These are phyloP conservation scores for Cadophora luteo-olivacea DNA, from an alignment of 2,329 filamentous ascomycete species.

Conservation along the genomic window DNA sequence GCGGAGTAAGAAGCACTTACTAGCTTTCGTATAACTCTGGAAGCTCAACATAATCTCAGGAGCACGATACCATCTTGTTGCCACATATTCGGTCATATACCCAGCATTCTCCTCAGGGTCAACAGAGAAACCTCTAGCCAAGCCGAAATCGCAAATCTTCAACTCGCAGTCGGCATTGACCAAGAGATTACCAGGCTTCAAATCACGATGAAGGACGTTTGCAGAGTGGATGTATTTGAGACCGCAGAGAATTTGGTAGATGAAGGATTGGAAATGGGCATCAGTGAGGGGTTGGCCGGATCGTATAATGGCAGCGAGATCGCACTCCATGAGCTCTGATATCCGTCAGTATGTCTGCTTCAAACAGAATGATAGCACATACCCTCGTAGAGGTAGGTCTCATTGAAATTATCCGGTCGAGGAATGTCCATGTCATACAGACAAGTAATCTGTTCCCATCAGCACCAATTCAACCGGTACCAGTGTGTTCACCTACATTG, in stretches of 20 bases:
- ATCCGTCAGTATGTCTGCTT: slow-evolving; percentile 31
- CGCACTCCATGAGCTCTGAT: slow-evolving; percentile 97
- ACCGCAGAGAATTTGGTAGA: slow-evolving; percentile 99
- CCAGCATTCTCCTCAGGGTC: slow-evolving; percentile 98
- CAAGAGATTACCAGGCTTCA: slow-evolving; percentile 96
- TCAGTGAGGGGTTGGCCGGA: slow-evolving; percentile 97
- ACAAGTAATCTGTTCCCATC: slow-evolving; percentile 82
- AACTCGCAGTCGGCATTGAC: slow-evolving; percentile 99
- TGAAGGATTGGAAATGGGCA: slow-evolving; percentile 99
- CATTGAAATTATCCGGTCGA: slow-evolving; percentile 96
- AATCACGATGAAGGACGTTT: slow-evolving; percentile 93
- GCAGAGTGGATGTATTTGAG: slow-evolving; percentile 99
- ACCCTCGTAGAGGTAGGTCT: slow-evolving; percentile 99
- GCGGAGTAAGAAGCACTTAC: slow-evolving; percentile 63
- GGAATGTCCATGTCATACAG: slow-evolving; percentile 99
- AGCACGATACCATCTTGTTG: slow-evolving; percentile 97
- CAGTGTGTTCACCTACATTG: slow-evolving; percentile 64
- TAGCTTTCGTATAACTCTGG: slow-evolving; percentile 99
- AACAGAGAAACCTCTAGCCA: slow-evolving; percentile 94
- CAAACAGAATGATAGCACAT: slow-evolving; percentile 24
- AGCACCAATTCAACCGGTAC: slow-evolving; percentile 42
- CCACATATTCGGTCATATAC: slow-evolving; percentile 99
- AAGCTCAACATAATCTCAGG: slow-evolving; percentile 99
- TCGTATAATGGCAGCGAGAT: slow-evolving; percentile 95
- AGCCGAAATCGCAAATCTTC: slow-evolving; percentile 98